These are phyloP conservation scores for Kwoniella shivajii DNA, from an alignment of 1,284 basidiomycete species.

Conservation along the genomic window DNA sequence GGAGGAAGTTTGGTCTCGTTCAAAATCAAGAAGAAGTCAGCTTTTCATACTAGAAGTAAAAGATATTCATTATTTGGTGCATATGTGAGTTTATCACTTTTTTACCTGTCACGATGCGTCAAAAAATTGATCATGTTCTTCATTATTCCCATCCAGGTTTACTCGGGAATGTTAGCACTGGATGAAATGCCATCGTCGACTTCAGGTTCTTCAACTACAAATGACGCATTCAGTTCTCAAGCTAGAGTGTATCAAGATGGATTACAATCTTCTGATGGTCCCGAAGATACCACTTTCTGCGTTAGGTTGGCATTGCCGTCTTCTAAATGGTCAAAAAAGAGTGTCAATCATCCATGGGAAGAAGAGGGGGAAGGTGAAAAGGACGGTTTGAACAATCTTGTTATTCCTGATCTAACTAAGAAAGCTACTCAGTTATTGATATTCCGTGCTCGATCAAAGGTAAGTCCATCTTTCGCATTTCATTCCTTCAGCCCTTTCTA, in stretches of 20 bases:
- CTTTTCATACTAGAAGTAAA: slow-evolving; percentile 35
- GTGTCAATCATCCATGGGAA: slow-evolving; percentile 40
- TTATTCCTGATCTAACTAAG: slow-evolving; percentile 34
- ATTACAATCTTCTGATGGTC: slow-evolving; percentile 44
- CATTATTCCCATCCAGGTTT: slow-evolving; percentile 29
- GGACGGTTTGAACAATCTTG: slow-evolving; percentile 20
- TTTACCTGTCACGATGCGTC: not conserved
- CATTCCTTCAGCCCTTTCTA: not conserved
- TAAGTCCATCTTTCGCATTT: no score
- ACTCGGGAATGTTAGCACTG: slow-evolving; percentile 48
- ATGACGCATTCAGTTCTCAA: slow-evolving; percentile 26
- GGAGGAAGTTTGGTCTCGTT: slow-evolving; percentile 44
- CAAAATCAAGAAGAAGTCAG: slow-evolving; percentile 31
- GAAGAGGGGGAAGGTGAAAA: slow-evolving; percentile 14
- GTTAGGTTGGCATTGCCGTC: slow-evolving; percentile 32
- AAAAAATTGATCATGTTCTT: not conserved
- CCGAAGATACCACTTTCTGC: slow-evolving; percentile 50
- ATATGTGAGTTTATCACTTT: slow-evolving; percentile 36
- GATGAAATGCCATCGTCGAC: slow-evolving; percentile 39
- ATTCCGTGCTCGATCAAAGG: slow-evolving; percentile 50
- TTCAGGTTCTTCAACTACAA: slow-evolving; percentile 16
- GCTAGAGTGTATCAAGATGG: slow-evolving; percentile 52
- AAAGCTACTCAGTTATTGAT: slow-evolving; percentile 35
- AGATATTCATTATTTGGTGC: slow-evolving; percentile 49
- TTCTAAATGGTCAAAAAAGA: slow-evolving; percentile 6